These are phyloP conservation scores for Metarhizium sp. DNA, from an alignment of 2,329 filamentous ascomycete genomes.

Conservation along the genomic window DNA sequence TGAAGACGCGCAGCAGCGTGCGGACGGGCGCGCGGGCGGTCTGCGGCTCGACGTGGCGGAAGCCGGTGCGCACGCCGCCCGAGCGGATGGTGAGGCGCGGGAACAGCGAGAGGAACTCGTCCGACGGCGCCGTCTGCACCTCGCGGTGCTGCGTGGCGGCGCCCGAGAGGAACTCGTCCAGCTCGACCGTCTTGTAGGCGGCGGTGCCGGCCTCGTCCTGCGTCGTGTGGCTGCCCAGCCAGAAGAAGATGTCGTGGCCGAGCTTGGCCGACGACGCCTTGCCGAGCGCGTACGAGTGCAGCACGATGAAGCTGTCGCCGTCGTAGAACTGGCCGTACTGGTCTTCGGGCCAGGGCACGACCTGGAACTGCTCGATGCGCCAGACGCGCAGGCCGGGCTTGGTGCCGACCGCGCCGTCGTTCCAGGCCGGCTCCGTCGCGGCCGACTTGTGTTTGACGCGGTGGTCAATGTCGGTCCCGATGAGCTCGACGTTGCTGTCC, in stretches of 20 bases:
- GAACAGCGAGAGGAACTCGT: slow-evolving; percentile 52
- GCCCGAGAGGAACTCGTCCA: slow-evolving; percentile 57
- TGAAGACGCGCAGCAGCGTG: slow-evolving; percentile 54
- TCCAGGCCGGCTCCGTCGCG: slow-evolving; percentile 57
- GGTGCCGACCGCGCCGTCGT: slow-evolving; percentile 44
- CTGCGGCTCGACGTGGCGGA: slow-evolving; percentile 49
- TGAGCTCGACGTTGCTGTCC: slow-evolving; percentile 58
- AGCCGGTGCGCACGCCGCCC: slow-evolving; percentile 54
- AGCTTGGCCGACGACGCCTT: slow-evolving; percentile 32
- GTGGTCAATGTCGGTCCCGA: slow-evolving; percentile 56
- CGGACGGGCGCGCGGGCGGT: slow-evolving; percentile 27
- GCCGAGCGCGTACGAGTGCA: slow-evolving; percentile 47
- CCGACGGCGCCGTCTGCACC: slow-evolving; percentile 47
- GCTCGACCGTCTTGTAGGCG: slow-evolving; percentile 62
- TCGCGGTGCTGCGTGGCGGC: slow-evolving; percentile 57
- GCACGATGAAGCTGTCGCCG: slow-evolving; percentile 59
- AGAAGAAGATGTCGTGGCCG: slow-evolving; percentile 60
- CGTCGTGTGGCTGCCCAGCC: slow-evolving; percentile 55
- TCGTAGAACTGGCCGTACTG: slow-evolving; percentile 54
- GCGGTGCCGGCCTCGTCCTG: slow-evolving; percentile 62
- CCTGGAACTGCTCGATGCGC: slow-evolving; percentile 59
- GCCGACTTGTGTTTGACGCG: slow-evolving; percentile 59
- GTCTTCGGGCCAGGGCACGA: slow-evolving; percentile 49
- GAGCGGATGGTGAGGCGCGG: slow-evolving; percentile 48
- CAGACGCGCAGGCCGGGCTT: slow-evolving; percentile 49